phyloP scores from a whole-genome alignment of 768 basidiomycete genomes.

The Mycena albidolilacea region DNA sequence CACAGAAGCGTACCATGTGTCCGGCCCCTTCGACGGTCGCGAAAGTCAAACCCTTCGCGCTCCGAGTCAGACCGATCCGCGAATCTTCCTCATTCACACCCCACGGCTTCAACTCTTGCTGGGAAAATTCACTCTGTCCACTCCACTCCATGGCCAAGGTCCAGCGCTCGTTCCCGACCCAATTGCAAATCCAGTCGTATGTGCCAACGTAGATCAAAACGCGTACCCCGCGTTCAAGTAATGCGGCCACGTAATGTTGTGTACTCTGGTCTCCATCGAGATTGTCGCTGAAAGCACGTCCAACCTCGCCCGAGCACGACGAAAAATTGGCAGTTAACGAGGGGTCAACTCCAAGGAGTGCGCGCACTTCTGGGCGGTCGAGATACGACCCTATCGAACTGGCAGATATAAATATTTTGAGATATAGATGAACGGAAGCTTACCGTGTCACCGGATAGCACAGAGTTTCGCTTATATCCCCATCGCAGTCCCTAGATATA shows the following conservation, averaged over 20 bases:
- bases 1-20: slow-evolving; percentile 67
- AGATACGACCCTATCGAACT: slow-evolving; percentile 67
- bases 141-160: slow-evolving; percentile 80
- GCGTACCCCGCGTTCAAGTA: slow-evolving; percentile 81
- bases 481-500: slow-evolving; percentile 59
- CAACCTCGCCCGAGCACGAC: slow-evolving; percentile 59
- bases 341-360: slow-evolving; percentile 62
- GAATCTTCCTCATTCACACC: not conserved
- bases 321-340: slow-evolving; percentile 54
- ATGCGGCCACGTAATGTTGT: slow-evolving; percentile 70
- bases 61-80: slow-evolving; percentile 23
- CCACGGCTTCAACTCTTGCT: slow-evolving; percentile 50
- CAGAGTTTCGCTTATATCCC: slow-evolving; percentile 17
- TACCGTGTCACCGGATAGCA: slow-evolving; percentile 34
- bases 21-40: slow-evolving; percentile 66
- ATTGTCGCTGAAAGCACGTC: slow-evolving; percentile 59
- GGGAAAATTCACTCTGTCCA: slow-evolving; percentile 63
- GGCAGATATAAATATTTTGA: not conserved
- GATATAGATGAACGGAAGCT: not conserved
- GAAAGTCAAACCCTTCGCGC: slow-evolving; percentile 37
- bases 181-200: slow-evolving; percentile 85
- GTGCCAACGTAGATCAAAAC: slow-evolving; percentile 80
- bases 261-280: slow-evolving; percentile 63
- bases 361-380: slow-evolving; percentile 61
- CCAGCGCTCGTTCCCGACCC: slow-evolving; percentile 83